Percentiles rank a stretch among this genome's conserved stretches.
These are phyloP conservation scores for Leishmania gerbilli DNA, from an alignment of 208 protist genomes.

Conservation along the genomic window DNA sequence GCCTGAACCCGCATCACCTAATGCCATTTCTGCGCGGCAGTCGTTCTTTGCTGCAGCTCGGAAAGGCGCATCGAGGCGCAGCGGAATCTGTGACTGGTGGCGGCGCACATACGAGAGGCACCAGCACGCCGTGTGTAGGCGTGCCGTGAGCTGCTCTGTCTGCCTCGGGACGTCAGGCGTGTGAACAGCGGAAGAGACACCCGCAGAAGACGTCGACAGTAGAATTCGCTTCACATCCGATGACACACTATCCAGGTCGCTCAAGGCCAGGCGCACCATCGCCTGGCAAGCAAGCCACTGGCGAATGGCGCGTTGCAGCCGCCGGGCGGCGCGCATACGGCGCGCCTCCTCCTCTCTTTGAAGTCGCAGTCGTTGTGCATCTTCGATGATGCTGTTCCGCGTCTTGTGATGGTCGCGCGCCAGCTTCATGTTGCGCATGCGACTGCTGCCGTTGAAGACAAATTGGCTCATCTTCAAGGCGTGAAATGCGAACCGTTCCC, in stretches of 20 bases:
- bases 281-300: constrained; percentile 37
- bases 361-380: constrained; percentile 54
- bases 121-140: constrained; percentile 35
- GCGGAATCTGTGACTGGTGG: constrained; percentile 27
- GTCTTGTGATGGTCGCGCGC: constrained; percentile 64
- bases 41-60: neutral
- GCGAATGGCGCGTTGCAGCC: constrained; percentile 53
- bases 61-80: neutral
- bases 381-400: constrained; percentile 45
- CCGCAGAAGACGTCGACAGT: neutral
- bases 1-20: too few species aligned
- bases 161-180: neutral
- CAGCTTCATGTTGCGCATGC: constrained; percentile 59
- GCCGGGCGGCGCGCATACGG: constrained; percentile 33
- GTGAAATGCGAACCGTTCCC: neutral
- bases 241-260: constrained; percentile 11
- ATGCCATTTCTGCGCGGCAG: neutral
- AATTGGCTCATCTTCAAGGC: constrained; percentile 34
- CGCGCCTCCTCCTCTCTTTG: constrained; percentile 48
- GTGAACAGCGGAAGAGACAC: neutral
- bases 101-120: constrained; percentile 34
- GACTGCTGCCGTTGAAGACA: constrained; percentile 72
- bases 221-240: constrained; percentile 12
- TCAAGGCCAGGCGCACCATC: constrained; percentile 25
- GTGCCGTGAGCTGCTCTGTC: constrained; percentile 1